phyloP scores from a whole-genome alignment of 2,329 filamentous ascomycete species.

The Aureobasidium sp. region DNA sequence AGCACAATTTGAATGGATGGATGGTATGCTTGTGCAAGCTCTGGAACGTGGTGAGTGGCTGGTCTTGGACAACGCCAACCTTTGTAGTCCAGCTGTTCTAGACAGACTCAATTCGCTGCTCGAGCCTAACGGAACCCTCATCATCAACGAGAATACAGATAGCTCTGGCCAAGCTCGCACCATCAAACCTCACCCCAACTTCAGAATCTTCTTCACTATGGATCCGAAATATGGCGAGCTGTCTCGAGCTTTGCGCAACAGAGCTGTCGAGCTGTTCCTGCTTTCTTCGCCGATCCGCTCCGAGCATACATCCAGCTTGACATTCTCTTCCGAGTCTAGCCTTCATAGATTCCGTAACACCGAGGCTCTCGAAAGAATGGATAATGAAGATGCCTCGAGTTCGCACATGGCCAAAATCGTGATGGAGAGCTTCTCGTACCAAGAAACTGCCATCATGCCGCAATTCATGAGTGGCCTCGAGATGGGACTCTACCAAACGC shows the following conservation, averaged over 20 bases:
- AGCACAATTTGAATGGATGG: conserved; percentile 90
- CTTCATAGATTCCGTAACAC: conserved; percentile 34
- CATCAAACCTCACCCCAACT: conserved; percentile 74
- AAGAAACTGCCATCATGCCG: conserved; percentile 21
- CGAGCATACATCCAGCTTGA: not conserved
- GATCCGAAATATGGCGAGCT: conserved; percentile 88
- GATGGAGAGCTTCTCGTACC: conserved; percentile 24
- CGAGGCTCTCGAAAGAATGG: conserved; percentile 21
- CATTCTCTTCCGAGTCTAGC: conserved; percentile 32
- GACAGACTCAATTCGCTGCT: conserved; percentile 91
- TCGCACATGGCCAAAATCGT: not conserved
- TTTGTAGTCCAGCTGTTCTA: conserved; percentile 90
- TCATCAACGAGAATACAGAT: conserved; percentile 87
- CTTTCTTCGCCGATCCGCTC: conserved; percentile 19
- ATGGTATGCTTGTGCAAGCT: conserved; percentile 84
- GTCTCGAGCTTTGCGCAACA: conserved; percentile 92
- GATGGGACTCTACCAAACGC: not conserved
- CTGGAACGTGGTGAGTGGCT: conserved; percentile 84
- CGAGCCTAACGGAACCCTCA: conserved; percentile 79
- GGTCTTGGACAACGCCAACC: conserved; percentile 91
- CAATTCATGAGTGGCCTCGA: not conserved
- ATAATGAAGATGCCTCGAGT: conserved; percentile 23
- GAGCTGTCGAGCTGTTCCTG: conserved; percentile 83
- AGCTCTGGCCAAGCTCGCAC: conserved; percentile 73
- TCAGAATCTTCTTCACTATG: conserved; percentile 89